Percentiles rank a stretch among this genome's conserved stretches.
Conservation (phyloP, 495 filamentous ascomycete genomes). For the Daldinia loculata region DNA sequence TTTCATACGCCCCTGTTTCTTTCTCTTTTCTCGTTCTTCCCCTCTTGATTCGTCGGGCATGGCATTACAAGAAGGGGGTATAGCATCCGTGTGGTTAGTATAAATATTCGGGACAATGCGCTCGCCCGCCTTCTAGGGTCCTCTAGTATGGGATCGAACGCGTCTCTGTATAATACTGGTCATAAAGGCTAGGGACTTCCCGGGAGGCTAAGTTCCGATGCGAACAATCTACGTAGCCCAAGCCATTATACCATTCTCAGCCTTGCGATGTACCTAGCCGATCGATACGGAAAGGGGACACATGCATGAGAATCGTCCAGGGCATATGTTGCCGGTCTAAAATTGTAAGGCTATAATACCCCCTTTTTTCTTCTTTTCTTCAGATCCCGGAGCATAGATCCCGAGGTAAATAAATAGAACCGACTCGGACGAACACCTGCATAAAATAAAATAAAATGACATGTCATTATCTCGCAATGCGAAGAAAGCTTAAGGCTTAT, state of each 20-base stretch:
- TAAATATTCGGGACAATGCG: slow-evolving; percentile 14
- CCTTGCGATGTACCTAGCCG: slow-evolving; percentile 14
- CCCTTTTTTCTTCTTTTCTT: slow-evolving; percentile 2
- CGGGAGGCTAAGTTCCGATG: slow-evolving; percentile 10
- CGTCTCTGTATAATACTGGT: slow-evolving; percentile 4
- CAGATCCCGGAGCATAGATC: background rate
- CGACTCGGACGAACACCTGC: slow-evolving; percentile 7
- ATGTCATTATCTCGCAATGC: slow-evolving; percentile 13
- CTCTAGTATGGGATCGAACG: background rate
- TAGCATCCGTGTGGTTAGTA: slow-evolving; percentile 3
- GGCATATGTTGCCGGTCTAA: background rate
- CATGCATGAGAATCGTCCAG: background rate
- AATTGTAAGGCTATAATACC: background rate
- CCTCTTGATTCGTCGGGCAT: background rate
- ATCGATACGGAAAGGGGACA: background rate
- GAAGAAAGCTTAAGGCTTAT: background rate
- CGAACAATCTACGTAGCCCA: background rate
- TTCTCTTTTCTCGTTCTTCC: background rate
- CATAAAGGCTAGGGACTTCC: background rate
- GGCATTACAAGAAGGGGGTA: background rate
- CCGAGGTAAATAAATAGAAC: slow-evolving; percentile 1
- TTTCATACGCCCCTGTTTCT: background rate
- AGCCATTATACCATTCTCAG: slow-evolving; percentile 6
- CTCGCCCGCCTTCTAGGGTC: slow-evolving; percentile 24
- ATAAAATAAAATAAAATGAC: slow-evolving; percentile 18